Evolutionary conservation across 768 basidiomycete species (phyloP), one percentile per base, ranked within the genome.

Genomic region (Paxillus ammoniavirescens): DNA sequence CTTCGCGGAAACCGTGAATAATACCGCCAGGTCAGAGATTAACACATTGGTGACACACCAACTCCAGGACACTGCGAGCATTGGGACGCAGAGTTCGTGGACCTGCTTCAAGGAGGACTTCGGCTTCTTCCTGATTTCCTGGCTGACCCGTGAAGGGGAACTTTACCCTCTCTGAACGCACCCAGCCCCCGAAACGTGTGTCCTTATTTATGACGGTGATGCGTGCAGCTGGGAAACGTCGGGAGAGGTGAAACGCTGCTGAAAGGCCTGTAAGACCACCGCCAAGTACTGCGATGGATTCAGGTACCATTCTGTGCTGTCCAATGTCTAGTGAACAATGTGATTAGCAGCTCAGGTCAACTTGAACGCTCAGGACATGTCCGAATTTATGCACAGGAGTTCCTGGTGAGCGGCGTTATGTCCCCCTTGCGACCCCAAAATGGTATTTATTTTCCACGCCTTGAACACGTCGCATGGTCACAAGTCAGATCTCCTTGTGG

Each of bases 61-160:
- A 66, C 63, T 93, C 89, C 12, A 98, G 72, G 31, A 93, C 77
- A 4, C 86, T 72, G 52, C 79, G 81, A 6, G 89, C 82, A 47
- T 84, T 84, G 0, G 95, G 92, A 36, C 94, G 72, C 30, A 99
- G 73, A 14, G 91, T 95, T 38, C 95, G 75, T 23, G 96, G 94
- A 1, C 96, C 96, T 21, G 82, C 78, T 73, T 99, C 96, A 5
- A 98, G 73, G 4, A 91, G 65, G 9, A 93, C 77, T 4, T 66
- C 63, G 12, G 71, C 73, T 7, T 65, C 66, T 38, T 66, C 59
- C 38, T 54, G 66, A 14, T 63, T 59, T 43, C 59, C 46, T 14
- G 65, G 61, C 15, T 61, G 51, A 8, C 43, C 40, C 30, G 66
- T 59, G 41, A 58, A 48, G 5, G 69, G 63, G 8, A 89, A 58